Base-by-base conservation (phyloP, 2,329 filamentous ascomycete genomes). In the Cercospora zeina region DNA sequence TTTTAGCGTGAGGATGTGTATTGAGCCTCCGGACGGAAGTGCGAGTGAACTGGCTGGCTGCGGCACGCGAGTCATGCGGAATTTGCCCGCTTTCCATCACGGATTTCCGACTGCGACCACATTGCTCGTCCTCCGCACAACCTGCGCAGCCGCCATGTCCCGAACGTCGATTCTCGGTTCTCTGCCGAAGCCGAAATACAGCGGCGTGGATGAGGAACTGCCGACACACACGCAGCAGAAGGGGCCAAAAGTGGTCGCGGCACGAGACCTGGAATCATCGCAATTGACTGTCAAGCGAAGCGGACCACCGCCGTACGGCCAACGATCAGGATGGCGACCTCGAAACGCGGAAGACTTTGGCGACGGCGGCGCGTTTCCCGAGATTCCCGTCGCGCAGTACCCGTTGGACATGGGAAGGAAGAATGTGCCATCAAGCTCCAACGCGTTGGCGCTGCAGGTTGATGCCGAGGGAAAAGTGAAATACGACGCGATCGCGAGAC, bases 401-500 rank as follows among this genome's bases (percentile, higher is more conserved):
- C 95, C 95, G 10, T 85, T 96, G 55, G 91, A 96, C 63, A 97
- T 97, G 91, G 93, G 93, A 62, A 87, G 88, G 71, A 96, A 96
- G 77, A 70, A 70, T 10, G 83, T 83, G 36, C 72, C 77, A 2
- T 80, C 85, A 8, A 83, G 83, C 51, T 95, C 88, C 68, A 97
- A 96, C 78, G 93, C 95, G 59, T 83, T 99, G 53, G 89, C 92
- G n/a, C 83, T 97, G 33, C 90, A 96, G 75, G 92, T 97, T 36
- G 92, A 97, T 73, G 86, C 83, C 0, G 89, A 96, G 68, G 95
- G 95, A 49, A 96, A 96, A 74, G 90, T 97, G 66, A 96, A 96
- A 77, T 99, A 97, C 79, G 92, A 96, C 75, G 92, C 93, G 58
- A 96, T 99, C 72, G 93, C 93, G 56, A 85, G 89, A 71, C 89